phyloP scores from a whole-genome alignment of 2,329 filamentous ascomycete genomes.

The Pseudocercospora fuligena region DNA sequence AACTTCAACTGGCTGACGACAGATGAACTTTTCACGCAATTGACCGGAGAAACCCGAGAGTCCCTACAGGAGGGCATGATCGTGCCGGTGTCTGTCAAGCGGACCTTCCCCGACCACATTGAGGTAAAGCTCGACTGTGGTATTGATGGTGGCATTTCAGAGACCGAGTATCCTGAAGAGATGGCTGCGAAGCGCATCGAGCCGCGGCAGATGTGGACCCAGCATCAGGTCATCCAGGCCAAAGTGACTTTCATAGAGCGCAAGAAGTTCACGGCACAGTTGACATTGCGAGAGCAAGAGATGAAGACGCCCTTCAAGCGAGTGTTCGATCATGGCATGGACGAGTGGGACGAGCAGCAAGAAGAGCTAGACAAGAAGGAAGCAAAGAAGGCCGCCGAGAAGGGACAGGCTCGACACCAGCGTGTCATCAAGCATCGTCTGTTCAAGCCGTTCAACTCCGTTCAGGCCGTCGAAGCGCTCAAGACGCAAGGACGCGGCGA shows the following conservation, averaged over 20 bases:
- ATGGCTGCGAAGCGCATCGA: conserved; percentile 59
- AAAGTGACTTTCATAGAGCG: conserved; percentile 88
- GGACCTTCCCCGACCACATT: conserved; percentile 89
- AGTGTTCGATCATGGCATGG: conserved; percentile 67
- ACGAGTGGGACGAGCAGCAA: conserved; percentile 73
- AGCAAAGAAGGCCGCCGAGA: conserved; percentile 76
- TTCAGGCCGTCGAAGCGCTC: conserved; percentile 90
- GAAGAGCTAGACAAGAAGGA: conserved; percentile 79
- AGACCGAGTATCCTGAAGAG: conserved; percentile 77
- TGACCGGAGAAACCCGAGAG: conserved; percentile 88
- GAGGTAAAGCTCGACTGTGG: conserved; percentile 94
- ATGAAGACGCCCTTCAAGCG: conserved; percentile 74
- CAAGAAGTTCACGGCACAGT: conserved; percentile 79
- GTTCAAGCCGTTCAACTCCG: conserved; percentile 90
- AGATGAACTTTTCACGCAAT: conserved; percentile 91
- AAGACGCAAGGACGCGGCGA: conserved; percentile 85
- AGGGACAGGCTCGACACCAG: conserved; percentile 81
- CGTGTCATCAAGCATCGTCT: conserved; percentile 97
- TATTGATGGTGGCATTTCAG: conserved; percentile 84
- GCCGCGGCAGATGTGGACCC: conserved; percentile 68
- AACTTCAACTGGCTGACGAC: conserved; percentile 72
- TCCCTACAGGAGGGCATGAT: conserved; percentile 90
- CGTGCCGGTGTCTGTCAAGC: conserved; percentile 82
- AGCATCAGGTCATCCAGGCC: conserved; percentile 83
- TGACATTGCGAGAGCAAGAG: conserved; percentile 82